These are phyloP conservation scores for Diutina rugosa DNA, from an alignment of 1,139 yeast species.

Conservation along the genomic window DNA sequence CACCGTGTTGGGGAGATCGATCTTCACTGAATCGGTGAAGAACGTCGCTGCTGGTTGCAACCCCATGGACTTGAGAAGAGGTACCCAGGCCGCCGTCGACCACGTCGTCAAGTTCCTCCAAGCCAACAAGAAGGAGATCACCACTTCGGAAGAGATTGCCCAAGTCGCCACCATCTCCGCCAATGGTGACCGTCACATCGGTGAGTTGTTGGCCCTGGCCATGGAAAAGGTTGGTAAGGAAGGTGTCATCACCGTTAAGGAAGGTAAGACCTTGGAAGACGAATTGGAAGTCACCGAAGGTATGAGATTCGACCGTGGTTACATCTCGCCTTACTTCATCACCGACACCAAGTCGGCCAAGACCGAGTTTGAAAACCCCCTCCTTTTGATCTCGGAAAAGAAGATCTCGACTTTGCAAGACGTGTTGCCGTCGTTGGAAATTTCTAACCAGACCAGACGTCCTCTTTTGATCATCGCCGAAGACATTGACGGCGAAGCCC, in stretches of 20 bases:
- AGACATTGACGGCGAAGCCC: constrained; percentile 97
- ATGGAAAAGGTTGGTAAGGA: constrained; percentile 99
- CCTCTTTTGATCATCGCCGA: constrained; percentile 93
- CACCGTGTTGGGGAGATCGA: constrained; percentile 92
- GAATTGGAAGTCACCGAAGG: constrained; percentile 98
- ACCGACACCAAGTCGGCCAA: constrained; percentile 94
- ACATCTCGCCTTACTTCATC: constrained; percentile 94
- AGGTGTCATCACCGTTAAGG: constrained; percentile 96
- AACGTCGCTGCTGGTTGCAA: constrained; percentile 99
- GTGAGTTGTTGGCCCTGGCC: constrained; percentile 86
- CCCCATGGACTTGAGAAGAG: constrained; percentile 99
- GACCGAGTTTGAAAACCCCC: constrained; percentile 95
- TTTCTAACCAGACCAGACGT: constrained; percentile 90
- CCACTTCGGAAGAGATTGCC: constrained; percentile 94
- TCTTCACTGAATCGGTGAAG: constrained; percentile 94
- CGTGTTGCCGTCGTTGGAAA: constrained; percentile 85
- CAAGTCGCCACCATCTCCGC: constrained; percentile 99
- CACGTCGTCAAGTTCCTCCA: constrained; percentile 87
- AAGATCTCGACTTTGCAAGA: constrained; percentile 90
- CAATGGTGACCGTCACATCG: constrained; percentile 92
- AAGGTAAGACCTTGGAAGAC: constrained; percentile 94
- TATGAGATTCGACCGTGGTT: constrained; percentile 98
- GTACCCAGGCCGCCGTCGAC: constrained; percentile 97
- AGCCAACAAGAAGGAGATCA: constrained; percentile 88
- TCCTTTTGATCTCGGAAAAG: constrained; percentile 83